A percentile compares a stretch with the other conserved stretches of the same genome.
phyloP scores from a whole-genome alignment of 768 basidiomycete species.

The Amanita muscaria region DNA sequence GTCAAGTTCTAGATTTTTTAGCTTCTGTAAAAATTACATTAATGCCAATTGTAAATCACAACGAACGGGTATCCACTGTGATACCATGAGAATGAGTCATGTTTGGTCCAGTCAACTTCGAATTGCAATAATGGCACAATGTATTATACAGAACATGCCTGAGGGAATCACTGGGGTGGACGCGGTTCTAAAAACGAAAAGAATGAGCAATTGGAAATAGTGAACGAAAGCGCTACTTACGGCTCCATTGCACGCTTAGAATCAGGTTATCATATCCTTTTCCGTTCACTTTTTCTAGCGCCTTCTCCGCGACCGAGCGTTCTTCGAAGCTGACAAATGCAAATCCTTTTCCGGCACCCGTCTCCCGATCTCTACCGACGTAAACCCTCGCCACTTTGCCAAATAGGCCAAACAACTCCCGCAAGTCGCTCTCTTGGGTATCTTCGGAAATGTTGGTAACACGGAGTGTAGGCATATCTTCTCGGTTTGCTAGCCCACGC shows the following conservation, averaged over 20 bases:
- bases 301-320: constrained; percentile 66
- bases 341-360: constrained; percentile 91
- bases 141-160: neutral
- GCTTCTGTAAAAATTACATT: too few species aligned
- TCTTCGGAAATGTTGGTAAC: constrained; percentile 97
- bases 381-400: constrained; percentile 85
- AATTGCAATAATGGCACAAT: too few species aligned
- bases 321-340: constrained; percentile 97
- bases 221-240: constrained; percentile 26
- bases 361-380: constrained; percentile 91
- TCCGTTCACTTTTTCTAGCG: constrained; percentile 88
- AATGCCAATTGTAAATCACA: too few species aligned
- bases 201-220: neutral
- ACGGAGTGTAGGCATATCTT: constrained; percentile 92
- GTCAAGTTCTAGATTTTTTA: constrained; percentile 17
- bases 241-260: constrained; percentile 54
- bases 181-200: neutral
- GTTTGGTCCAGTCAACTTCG: too few species aligned
- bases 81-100: too few species aligned
- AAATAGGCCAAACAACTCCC: constrained; percentile 83
- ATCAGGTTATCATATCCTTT: constrained; percentile 92
- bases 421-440: constrained; percentile 87
- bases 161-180: neutral
- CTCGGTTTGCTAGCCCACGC: constrained; percentile 54
- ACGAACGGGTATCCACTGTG: too few species aligned